These are phyloP conservation scores for Periglandula ipomoeae DNA, from an alignment of 2,329 filamentous ascomycete species.

Conservation along the genomic window DNA sequence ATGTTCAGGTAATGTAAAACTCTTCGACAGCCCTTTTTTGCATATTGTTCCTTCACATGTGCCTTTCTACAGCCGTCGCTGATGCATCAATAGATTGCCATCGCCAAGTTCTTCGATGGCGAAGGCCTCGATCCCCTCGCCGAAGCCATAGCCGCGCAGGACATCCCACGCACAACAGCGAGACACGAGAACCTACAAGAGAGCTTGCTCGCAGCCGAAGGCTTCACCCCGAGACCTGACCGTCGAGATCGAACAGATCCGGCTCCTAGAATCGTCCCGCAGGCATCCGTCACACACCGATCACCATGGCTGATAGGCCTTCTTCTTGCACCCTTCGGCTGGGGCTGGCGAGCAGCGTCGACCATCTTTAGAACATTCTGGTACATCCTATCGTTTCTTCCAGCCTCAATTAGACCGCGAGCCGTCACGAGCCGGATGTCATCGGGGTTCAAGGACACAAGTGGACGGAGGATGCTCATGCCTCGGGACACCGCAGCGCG, in stretches of 20 bases:
- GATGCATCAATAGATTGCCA: conserved; percentile 60
- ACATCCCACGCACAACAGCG: conserved; percentile 51
- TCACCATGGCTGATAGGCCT: conserved; percentile 70
- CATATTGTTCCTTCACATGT: too few species aligned
- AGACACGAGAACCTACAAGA: conserved; percentile 69
- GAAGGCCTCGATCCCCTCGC: conserved; percentile 76
- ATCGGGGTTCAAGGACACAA: conserved; percentile 48
- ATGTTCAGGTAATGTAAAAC: conserved; percentile 59
- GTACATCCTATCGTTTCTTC: conserved; percentile 73
- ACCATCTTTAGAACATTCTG: conserved; percentile 63
- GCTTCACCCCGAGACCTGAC: conserved; percentile 14
- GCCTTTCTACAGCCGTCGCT: neutral
- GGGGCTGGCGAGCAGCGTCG: conserved; percentile 65
- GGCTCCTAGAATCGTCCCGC: conserved; percentile 81
- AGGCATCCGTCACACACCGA: conserved; percentile 56
- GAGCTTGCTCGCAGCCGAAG: conserved; percentile 33
- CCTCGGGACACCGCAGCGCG: conserved; percentile 81
- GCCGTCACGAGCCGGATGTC: conserved; percentile 44
- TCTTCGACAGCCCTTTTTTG: too few species aligned
- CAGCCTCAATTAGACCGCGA: conserved; percentile 50
- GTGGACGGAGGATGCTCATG: conserved; percentile 64
- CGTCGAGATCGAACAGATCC: conserved; percentile 39
- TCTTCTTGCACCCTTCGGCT: conserved; percentile 70
- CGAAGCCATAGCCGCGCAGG: conserved; percentile 59
- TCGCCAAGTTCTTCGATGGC: conserved; percentile 96